These are phyloP conservation scores for Vitis cinerea DNA, from an alignment of 164 flowering plant genomes.

Conservation along the genomic window DNA sequence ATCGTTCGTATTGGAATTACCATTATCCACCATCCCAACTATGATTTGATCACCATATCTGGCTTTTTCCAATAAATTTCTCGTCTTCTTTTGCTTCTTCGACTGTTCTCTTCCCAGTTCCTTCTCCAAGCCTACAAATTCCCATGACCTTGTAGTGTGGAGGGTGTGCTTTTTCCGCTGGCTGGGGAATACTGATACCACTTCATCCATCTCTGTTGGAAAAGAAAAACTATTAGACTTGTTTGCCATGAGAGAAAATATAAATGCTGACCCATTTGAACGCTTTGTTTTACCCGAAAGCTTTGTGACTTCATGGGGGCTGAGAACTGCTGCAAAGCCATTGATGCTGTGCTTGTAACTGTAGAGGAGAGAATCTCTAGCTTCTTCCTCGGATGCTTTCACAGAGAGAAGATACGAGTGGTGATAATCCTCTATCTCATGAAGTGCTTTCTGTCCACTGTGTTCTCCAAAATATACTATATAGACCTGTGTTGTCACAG, in stretches of 20 bases:
- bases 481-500: background rate
- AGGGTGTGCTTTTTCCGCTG: conserved; percentile 37
- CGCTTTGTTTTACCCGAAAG: conserved; percentile 42
- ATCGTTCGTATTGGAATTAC: conserved; percentile 27
- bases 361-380: conserved; percentile 68
- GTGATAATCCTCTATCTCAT: conserved; percentile 69
- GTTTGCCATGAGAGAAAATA: no score
- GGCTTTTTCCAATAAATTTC: conserved; percentile 35
- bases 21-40: conserved; percentile 70
- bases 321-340: conserved; percentile 85
- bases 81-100: background rate
- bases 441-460: background rate
- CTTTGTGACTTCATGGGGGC: conserved; percentile 59
- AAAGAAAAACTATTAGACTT: background rate
- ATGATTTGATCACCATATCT: conserved; percentile 57
- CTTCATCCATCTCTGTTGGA: conserved; percentile 60
- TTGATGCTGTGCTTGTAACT: conserved; percentile 88
- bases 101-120: background rate
- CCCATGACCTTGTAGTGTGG: conserved; percentile 93
- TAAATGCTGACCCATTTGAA: no score
- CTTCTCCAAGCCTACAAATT: conserved; percentile 52
- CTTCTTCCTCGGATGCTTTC: conserved; percentile 58
- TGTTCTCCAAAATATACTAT: conserved; percentile 5
- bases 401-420: conserved; percentile 55
- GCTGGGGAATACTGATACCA: conserved; percentile 55